phyloP scores from a whole-genome alignment of 768 basidiomycete species.

The Pleurotus sapidus region DNA sequence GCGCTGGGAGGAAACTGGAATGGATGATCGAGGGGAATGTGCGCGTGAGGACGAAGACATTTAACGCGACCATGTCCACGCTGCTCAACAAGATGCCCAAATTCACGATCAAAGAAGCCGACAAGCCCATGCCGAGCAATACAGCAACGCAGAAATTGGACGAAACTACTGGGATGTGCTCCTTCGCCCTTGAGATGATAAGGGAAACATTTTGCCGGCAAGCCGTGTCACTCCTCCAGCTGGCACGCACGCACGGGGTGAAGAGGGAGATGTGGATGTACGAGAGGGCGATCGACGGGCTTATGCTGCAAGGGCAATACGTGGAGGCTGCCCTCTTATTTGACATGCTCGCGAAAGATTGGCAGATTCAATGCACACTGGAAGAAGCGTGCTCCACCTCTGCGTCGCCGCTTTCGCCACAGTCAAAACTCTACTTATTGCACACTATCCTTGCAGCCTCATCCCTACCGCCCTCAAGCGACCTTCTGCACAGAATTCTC shows the following conservation, averaged over 20 bases:
- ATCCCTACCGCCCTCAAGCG: too few species aligned
- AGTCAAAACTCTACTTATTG: neutral
- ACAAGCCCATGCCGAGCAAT: neutral
- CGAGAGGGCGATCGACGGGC: neutral
- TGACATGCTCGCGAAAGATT: conserved; percentile 1
- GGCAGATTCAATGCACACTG: neutral
- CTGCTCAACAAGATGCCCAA: neutral
- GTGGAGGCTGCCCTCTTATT: neutral
- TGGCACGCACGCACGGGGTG: conserved; percentile 1
- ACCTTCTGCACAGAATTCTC: too few species aligned
- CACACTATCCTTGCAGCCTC: neutral
- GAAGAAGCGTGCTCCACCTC: neutral
- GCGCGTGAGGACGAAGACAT: neutral
- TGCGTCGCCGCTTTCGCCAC: neutral
- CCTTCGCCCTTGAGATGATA: neutral
- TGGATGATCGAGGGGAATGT: neutral
- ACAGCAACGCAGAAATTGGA: neutral
- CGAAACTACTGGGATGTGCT: neutral
- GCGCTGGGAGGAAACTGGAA: neutral
- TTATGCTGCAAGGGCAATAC: neutral
- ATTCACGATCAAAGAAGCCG: neutral
- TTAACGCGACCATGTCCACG: neutral
- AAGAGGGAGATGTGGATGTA: conserved; percentile 7
- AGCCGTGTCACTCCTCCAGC: neutral
- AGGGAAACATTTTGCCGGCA: neutral